These are phyloP conservation scores for Trichoderma guizhouense DNA, from an alignment of 2,329 filamentous ascomycete genomes.

Conservation along the genomic window DNA sequence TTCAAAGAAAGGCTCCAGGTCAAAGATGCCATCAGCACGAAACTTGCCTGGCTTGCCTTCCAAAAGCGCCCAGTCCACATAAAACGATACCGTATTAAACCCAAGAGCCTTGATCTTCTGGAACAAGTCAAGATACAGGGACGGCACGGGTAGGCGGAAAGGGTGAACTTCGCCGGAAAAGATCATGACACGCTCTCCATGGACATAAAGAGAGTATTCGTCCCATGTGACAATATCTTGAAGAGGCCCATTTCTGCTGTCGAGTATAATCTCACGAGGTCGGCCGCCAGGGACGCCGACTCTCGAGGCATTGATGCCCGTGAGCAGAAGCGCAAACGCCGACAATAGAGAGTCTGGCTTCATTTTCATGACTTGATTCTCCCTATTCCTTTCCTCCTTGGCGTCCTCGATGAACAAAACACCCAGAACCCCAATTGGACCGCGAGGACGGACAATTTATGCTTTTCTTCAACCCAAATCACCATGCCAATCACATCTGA, in stretches of 20 bases:
- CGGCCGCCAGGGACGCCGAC: conserved; percentile 21
- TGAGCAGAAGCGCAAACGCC: conserved; percentile 17
- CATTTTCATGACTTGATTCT: conserved; percentile 20
- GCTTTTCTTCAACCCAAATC: neutral
- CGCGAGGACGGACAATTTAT: neutral
- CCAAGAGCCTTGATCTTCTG: conserved; percentile 80
- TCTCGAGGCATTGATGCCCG: conserved; percentile 19
- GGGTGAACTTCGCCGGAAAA: conserved; percentile 74
- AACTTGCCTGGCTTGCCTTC: conserved; percentile 72
- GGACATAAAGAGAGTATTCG: conserved; percentile 65
- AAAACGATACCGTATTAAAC: conserved; percentile 77
- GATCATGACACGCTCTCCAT: conserved; percentile 66
- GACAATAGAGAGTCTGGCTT: conserved; percentile 22
- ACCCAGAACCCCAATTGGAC: neutral
- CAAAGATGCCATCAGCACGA: conserved; percentile 67
- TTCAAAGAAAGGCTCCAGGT: conserved; percentile 70
- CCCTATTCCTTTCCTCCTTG: no score
- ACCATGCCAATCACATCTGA: neutral
- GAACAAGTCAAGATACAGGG: conserved; percentile 65
- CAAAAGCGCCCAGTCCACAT: conserved; percentile 72
- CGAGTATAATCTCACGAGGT: conserved; percentile 24
- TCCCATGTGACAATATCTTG: conserved; percentile 63
- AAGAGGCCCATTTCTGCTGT: conserved; percentile 26
- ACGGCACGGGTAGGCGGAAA: conserved; percentile 49
- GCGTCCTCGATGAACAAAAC: neutral